phyloP scores from a whole-genome alignment of 140 eudicot species.

The Ambrosia hybrid region DNA sequence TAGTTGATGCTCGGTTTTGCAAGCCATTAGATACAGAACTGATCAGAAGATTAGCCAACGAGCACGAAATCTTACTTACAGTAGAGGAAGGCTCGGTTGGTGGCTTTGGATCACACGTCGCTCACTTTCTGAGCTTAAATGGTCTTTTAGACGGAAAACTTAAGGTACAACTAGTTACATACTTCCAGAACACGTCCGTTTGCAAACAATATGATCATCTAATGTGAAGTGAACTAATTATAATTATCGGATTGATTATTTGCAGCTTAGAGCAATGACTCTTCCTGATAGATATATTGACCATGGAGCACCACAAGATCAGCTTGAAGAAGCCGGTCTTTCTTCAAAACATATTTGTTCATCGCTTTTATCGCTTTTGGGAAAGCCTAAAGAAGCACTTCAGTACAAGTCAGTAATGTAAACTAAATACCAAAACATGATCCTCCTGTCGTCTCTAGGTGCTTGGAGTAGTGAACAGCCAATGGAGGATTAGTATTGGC shows the following conservation, averaged over 20 bases:
- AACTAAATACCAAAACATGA: background rate
- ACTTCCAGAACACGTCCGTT: background rate
- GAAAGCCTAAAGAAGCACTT: slow-evolving; percentile 72
- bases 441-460: slow-evolving; percentile 9
- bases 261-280: slow-evolving; percentile 86
- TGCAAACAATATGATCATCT: background rate
- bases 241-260: background rate
- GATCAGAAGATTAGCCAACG: slow-evolving; percentile 64
- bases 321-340: slow-evolving; percentile 81
- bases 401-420: slow-evolving; percentile 36
- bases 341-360: slow-evolving; percentile 75
- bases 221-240: background rate
- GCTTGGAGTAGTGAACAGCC: slow-evolving; percentile 10
- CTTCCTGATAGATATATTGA: slow-evolving; percentile 89
- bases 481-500: slow-evolving; percentile 10
- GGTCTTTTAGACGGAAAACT: slow-evolving; percentile 80
- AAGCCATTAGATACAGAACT: slow-evolving; percentile 80
- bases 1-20: slow-evolving; percentile 92
- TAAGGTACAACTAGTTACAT: slow-evolving; percentile 52
- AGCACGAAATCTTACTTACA: slow-evolving; percentile 71
- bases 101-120: slow-evolving; percentile 88
- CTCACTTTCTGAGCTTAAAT: slow-evolving; percentile 70
- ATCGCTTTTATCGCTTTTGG: slow-evolving; percentile 66
- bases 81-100: slow-evolving; percentile 93
- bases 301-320: slow-evolving; percentile 82